Evolutionary conservation across 495 filamentous ascomycete genomes (phyloP), one percentile per base, ranked within the genome.

Genomic region (Cercophora sp.): DNA sequence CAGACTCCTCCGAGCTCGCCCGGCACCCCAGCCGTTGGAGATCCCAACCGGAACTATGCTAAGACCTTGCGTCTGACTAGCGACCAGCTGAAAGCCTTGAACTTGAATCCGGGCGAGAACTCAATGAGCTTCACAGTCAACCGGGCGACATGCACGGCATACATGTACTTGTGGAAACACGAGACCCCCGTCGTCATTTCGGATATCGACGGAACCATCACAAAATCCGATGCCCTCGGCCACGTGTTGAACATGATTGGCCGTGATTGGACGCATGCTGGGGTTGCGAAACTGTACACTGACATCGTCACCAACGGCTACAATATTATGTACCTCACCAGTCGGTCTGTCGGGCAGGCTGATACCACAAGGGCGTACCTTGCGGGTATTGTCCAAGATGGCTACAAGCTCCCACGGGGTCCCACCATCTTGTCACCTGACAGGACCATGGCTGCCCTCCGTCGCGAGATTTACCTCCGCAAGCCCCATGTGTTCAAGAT

Each of bases 401-500:
- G 85, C 27, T 95, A 89, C 67, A 82, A 81, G 25, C 64, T 99
- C 13, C 93, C 93, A 0, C 86, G 85, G 58, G 93, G 93, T 0
- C 93, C 93, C 4, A 91, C 91, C 0, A 96, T 99, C 52, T 84
- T 96, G 69, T 93, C 88, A 32, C 93, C 93, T 0, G 93, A 99
- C 70, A 81, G 93, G 23, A 97, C 91, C 1, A 94, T 97, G 71
- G 89, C 94, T n/a, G 94, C 93, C 1, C 75, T 99, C 15, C 78
- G 92, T 58, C 82, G 93, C 32, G 93, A 99, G 65, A 84, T 99
- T 9, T 99, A 99, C 61, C 76, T 99, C 16, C 83, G 94, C 36
- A 96, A 97, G 68, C 93, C 93, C 0, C 91, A 99, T 63, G 89
- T 97, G 3, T 99, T 99, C 81, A 99, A 99, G 72, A 99, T 99